Base-by-base conservation (phyloP, 495 filamentous ascomycete species). In the Talaromyces wortmannii region DNA sequence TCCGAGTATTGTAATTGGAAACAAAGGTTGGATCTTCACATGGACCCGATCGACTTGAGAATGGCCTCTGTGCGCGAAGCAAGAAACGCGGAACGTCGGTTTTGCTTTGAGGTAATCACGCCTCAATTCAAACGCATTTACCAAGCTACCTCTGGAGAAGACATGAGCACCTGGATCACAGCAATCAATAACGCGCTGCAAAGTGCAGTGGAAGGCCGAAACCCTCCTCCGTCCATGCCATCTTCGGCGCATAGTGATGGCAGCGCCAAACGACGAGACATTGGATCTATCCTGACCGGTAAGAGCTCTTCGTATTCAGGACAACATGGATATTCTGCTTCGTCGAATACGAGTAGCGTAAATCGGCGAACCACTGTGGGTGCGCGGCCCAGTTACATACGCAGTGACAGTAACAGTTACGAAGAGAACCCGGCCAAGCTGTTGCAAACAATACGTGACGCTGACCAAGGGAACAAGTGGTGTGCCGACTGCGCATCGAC, bases 1-100 rank as follows among this genome's bases (percentile, higher is more conserved):
- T 96, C 94, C 1, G 94, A 99, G 63, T 97, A 99, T 69, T 95
- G 91, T 64, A 97, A 99, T 69, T 99, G 94, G 94, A 99, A 99
- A 71, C 89, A 97, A 65, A 89, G 86, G 68, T 80, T 97, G 47
- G 95, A 97, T 67, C 77, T 97, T 33, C 94, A 99, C 66, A 97
- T 96, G 84, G 94, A 99, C 7, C 94, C 94, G 3, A 99, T 99
- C 57, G 95, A 99, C 68, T 77, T 99, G 43, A 87, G 92, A 30
- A 91, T 97, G 81, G 94, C 95, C 16, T 97, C 95, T 5, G 95
- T 99, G 8, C 85, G 94, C 32, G 92, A 97, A 69, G 91, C 94
- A 49, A 84, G 95, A 50, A 92, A 92, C 70, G 87, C 91, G 5
- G 95, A 99, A 60, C 83, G 94, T 44, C 84, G 95, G 13, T 99